Conservation (phyloP, 164 flowering plant genomes). For the Berberis vulgaris region DNA sequence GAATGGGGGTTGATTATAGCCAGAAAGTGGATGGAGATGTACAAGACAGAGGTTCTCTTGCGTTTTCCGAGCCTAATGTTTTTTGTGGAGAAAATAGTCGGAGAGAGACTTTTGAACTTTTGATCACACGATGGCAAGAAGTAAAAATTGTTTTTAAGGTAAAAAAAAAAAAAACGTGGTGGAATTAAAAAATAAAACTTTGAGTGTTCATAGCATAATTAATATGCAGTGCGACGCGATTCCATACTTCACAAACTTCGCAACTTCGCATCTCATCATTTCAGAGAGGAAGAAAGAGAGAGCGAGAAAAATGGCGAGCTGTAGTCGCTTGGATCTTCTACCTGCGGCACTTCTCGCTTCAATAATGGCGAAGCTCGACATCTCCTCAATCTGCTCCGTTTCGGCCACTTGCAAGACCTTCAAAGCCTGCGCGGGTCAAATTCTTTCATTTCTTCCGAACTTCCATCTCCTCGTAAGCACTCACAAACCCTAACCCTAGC, state of each 20-base stretch:
- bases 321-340: constrained; percentile 36
- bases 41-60: too few species aligned
- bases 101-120: too few species aligned
- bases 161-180: not conserved
- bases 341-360: constrained; percentile 63
- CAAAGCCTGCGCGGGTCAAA: constrained; percentile 47
- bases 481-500: not conserved
- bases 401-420: constrained; percentile 64
- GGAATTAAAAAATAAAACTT: not conserved
- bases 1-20: too few species aligned
- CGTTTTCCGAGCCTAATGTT: too few species aligned
- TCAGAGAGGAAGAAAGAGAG: constrained; percentile 7
- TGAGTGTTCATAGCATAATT: too few species aligned
- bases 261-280: too few species aligned
- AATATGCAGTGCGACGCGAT: too few species aligned
- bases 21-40: too few species aligned
- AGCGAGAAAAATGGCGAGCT: constrained; percentile 13
- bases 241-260: too few species aligned
- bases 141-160: not conserved
- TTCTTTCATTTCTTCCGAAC: constrained; percentile 57
- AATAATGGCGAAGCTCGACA: constrained; percentile 68
- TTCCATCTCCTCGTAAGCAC: constrained; percentile 68
- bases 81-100: too few species aligned
- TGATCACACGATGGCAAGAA: too few species aligned
- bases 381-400: constrained; percentile 63